These are phyloP conservation scores for Rosellinia necatrix DNA, from an alignment of 2,329 filamentous ascomycete species.

Conservation along the genomic window DNA sequence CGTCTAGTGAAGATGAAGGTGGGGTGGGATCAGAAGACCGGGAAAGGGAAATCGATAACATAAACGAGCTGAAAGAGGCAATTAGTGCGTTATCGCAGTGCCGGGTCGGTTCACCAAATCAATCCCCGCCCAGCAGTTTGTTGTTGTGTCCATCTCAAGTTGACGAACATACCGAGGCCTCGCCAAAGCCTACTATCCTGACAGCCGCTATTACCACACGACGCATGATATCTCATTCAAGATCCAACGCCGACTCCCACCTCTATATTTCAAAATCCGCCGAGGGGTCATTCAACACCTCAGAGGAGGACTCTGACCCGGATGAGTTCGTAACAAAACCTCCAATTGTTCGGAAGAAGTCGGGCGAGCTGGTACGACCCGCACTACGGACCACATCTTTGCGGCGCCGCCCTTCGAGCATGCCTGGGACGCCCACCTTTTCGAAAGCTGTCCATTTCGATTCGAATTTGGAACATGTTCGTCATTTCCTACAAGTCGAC, in stretches of 20 bases:
- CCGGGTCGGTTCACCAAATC: slow-evolving; percentile 60
- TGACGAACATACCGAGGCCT: slow-evolving; percentile 38
- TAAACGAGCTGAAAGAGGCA: slow-evolving; percentile 78
- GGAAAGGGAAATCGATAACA: slow-evolving; percentile 55
- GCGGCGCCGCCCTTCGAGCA: slow-evolving; percentile 85
- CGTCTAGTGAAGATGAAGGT: slow-evolving; percentile 83
- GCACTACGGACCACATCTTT: slow-evolving; percentile 81
- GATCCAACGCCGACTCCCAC: slow-evolving; percentile 61
- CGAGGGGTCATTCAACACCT: slow-evolving; percentile 55
- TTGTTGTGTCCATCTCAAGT: slow-evolving; percentile 45
- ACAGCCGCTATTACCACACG: slow-evolving; percentile 49
- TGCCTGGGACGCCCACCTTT: slow-evolving; percentile 96
- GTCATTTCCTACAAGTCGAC: slow-evolving; percentile 94
- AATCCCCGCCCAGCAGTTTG: slow-evolving; percentile 43
- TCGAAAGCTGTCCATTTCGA: slow-evolving; percentile 99
- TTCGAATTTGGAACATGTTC: slow-evolving; percentile 91
- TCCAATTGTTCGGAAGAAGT: slow-evolving; percentile 97
- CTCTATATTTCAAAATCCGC: slow-evolving; percentile 51
- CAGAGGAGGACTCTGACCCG: slow-evolving; percentile 66
- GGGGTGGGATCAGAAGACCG: slow-evolving; percentile 45
- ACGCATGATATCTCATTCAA: slow-evolving; percentile 55
- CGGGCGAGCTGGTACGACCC: slow-evolving; percentile 91
- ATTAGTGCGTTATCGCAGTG: slow-evolving; percentile 78
- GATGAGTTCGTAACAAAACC: slow-evolving; percentile 69
- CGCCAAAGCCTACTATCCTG: slow-evolving; percentile 54